Base-by-base conservation (phyloP, 352 stramenopile species). In the Pythium brachiatum region DNA sequence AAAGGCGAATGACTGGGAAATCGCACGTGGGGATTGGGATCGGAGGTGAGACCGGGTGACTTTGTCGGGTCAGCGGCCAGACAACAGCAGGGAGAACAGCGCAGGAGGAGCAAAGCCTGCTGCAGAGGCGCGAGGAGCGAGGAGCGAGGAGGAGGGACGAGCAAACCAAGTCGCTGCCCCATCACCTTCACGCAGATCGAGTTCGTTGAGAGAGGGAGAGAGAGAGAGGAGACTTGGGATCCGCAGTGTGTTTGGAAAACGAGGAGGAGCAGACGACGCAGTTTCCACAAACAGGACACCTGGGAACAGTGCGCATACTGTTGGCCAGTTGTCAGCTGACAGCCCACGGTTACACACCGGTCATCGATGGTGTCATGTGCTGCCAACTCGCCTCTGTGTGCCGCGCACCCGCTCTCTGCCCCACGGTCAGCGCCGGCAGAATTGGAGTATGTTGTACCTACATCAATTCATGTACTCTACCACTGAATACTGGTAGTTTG, bases 1-100 rank as follows among this genome's bases (percentile, higher is more conserved):
- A 56, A 56, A 56, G 50, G 25, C 50, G 50, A 56, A 56, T 56
- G 50, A 53, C 23, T 7, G 46, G 3, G 9, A 4, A n/a, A 9
- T 9, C 7, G 34, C 7, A 4, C 21, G 36, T 44, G 36, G 16
- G n/a, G n/a, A n/a, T n/a, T n/a, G 36, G 15, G 16, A 44, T 9
- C 3, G 2, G 36, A 21, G 36, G 36, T 44, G 36, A 44, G 36
- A 44, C 36, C 36, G 16, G 15, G 36, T 44, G n/a, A 3, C 15
- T 18, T 3, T 44, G 36, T 44, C 36, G 36, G 9, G 36, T 18
- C 36, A 44, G 16, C 36, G 36, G 36, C 36, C 36, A 44, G 15
- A 23, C 15, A 8, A 44, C 15, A 44, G 36, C 15, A 44, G 36
- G 36, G 13, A 18, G 11, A 15, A 16, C 9, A 39, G 34, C 31